Percentiles rank a stretch among this genome's conserved stretches.
These are phyloP conservation scores for Malus orientalis DNA, from an alignment of 306 rosid species.

Conservation along the genomic window DNA sequence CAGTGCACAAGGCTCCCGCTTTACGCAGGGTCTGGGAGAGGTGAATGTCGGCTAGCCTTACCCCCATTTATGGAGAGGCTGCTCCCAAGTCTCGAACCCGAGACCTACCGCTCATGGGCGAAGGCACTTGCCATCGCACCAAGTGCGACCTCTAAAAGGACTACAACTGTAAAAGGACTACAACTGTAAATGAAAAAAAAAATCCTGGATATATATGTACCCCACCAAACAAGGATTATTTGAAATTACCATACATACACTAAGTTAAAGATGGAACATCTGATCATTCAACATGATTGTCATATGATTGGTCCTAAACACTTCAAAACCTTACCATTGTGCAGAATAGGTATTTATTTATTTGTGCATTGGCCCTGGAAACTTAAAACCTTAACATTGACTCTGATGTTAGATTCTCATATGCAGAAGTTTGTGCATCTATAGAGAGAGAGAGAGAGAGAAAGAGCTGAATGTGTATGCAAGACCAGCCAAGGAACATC, in stretches of 20 bases:
- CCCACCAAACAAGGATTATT: neutral
- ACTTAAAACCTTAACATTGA: no score
- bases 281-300: neutral
- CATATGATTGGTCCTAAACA: neutral
- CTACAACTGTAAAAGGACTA: no score
- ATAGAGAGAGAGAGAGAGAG: neutral
- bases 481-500: neutral
- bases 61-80: no score
- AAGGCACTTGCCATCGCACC: no score
- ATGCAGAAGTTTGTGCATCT: neutral
- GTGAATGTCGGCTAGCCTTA: no score
- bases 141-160: no score
- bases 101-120: no score
- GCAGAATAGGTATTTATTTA: neutral
- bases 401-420: neutral
- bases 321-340: neutral
- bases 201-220: neutral
- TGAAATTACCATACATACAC: neutral
- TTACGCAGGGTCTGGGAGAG: no score
- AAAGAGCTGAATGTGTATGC: neutral
- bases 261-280: neutral
- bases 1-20: no score
- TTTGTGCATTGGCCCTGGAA: neutral
- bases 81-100: no score
- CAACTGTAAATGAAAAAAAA: neutral